Conservation (phyloP, 495 filamentous ascomycete species). For the Penicillium robsamsonii region DNA sequence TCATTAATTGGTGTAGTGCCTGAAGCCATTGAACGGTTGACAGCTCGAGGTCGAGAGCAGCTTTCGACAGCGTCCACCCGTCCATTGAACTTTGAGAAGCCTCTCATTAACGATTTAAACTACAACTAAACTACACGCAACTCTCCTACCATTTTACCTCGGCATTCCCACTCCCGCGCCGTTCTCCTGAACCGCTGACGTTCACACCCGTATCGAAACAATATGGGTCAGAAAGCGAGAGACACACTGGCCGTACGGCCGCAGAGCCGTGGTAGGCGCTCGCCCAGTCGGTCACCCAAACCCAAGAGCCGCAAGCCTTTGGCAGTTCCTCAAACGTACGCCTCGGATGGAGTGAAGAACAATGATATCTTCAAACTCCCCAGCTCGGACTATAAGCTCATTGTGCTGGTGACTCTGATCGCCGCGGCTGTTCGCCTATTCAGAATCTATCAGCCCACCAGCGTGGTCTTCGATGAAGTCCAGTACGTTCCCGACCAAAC, state of each 20-base stretch:
- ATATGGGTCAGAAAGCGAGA: conserved; percentile 40
- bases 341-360: conserved; percentile 53
- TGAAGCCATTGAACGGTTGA: conserved; percentile 18
- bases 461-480: conserved; percentile 98
- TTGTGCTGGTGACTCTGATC: conserved; percentile 69
- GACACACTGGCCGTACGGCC: conserved; percentile 41
- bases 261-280: conserved; percentile 36
- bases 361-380: conserved; percentile 62
- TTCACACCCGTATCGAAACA: conserved; percentile 13
- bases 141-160: not conserved
- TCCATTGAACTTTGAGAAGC: conserved; percentile 2
- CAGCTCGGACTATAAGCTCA: conserved; percentile 72
- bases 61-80: conserved; percentile 15
- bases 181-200: conserved; percentile 13
- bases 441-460: conserved; percentile 92
- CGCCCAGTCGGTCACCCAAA: conserved; percentile 42
- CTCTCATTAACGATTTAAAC: conserved; percentile 1
- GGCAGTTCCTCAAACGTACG: conserved; percentile 34
- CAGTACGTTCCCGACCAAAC: conserved; percentile 61
- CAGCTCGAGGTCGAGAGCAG: conserved; percentile 20
- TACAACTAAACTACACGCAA: not conserved
- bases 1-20: conserved; percentile 42
- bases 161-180: conserved; percentile 3
- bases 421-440: conserved; percentile 83
- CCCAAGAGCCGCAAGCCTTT: conserved; percentile 42